A percentile compares a stretch with the other conserved stretches of the same genome.
Conservation (phyloP, 176 grass and related monocot genomes). For the Cenchrus purpureus region DNA sequence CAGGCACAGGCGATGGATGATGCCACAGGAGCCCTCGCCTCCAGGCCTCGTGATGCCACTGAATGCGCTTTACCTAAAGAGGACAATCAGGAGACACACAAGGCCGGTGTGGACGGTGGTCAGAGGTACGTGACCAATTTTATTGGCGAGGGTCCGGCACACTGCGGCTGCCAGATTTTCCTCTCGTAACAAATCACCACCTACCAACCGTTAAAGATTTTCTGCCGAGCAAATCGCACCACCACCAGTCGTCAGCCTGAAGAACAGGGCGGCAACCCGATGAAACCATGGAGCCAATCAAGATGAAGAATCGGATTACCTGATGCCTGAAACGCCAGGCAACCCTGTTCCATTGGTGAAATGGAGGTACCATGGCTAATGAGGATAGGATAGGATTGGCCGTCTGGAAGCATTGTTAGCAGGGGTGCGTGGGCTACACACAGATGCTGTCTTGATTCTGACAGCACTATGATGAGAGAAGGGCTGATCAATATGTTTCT, state of each 20-base stretch:
- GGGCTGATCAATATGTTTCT: neutral
- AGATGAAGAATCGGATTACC: neutral
- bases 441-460: neutral
- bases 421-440: neutral
- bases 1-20: neutral
- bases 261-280: too few relatives aligned
- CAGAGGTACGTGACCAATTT: constrained; percentile 22
- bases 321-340: neutral
- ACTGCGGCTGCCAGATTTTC: neutral
- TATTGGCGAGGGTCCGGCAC: neutral
- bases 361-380: neutral
- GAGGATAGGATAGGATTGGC: neutral
- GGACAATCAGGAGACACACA: neutral
- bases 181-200: too few relatives aligned
- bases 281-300: constrained; percentile 6
- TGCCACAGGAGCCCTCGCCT: neutral
- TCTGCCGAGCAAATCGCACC: too few relatives aligned
- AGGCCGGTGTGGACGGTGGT: neutral
- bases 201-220: too few relatives aligned
- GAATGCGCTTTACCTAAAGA: constrained; percentile 15
- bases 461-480: neutral
- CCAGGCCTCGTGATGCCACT: constrained; percentile 18
- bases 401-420: neutral
- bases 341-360: neutral
- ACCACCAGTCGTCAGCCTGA: too few relatives aligned